These are phyloP conservation scores for Myriosclerotinia scirpicola DNA, from an alignment of 2,329 filamentous ascomycete genomes.

Conservation along the genomic window DNA sequence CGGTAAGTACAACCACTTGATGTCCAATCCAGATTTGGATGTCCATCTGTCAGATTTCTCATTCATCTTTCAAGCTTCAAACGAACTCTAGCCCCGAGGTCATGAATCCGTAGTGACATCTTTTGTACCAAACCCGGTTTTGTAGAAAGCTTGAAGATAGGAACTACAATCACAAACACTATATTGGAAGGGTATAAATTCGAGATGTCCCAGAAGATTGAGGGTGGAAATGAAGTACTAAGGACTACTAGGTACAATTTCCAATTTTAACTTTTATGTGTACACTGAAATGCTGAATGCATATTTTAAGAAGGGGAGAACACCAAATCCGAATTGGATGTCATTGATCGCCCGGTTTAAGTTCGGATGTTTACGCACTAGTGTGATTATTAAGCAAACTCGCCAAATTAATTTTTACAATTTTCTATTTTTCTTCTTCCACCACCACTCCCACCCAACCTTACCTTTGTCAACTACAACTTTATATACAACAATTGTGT, in stretches of 20 bases:
- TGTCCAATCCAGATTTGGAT: neutral
- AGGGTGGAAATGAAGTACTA: too few species aligned
- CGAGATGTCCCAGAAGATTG: neutral
- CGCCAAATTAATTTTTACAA: slow-evolving; percentile 7
- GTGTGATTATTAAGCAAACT: neutral
- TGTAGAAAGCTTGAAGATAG: neutral
- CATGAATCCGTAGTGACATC: too few species aligned
- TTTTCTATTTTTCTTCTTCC: neutral
- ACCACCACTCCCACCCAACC: neutral
- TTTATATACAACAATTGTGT: neutral
- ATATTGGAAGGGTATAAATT: neutral
- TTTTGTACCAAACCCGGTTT: neutral
- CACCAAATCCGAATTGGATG: neutral
- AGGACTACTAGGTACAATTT: too few species aligned
- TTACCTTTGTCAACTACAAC: neutral
- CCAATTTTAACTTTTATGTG: neutral
- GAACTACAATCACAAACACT: neutral
- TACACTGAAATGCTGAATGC: neutral
- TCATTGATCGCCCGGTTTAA: neutral
- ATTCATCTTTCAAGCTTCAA: neutral
- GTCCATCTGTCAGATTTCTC: too few species aligned
- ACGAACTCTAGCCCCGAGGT: too few species aligned
- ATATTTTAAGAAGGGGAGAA: neutral
- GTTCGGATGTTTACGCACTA: neutral
- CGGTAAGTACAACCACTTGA: neutral